Percentiles rank a stretch among this genome's conserved stretches.
These are phyloP conservation scores for Atkinsonella texensis DNA, from an alignment of 2,329 filamentous ascomycete genomes.

Conservation along the genomic window DNA sequence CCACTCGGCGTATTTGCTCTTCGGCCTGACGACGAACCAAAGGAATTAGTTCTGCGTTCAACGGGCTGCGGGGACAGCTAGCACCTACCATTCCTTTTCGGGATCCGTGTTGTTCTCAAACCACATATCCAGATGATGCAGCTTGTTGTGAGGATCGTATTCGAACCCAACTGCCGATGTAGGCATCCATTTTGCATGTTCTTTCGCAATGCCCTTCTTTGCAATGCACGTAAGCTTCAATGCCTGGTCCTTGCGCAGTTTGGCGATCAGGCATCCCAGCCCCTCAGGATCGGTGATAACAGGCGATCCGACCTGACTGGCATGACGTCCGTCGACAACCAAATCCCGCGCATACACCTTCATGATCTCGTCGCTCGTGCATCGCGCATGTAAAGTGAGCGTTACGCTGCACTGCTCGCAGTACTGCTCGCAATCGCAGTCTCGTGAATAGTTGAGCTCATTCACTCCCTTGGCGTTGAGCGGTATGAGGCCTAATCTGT, in stretches of 20 bases:
- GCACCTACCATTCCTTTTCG: conserved; percentile 66
- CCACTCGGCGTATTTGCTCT: conserved; percentile 66
- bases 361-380: conserved; percentile 78
- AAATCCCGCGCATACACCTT: conserved; percentile 89
- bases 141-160: conserved; percentile 95
- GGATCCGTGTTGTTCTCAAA: conserved; percentile 67
- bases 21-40: conserved; percentile 45
- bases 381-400: conserved; percentile 74
- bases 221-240: conserved; percentile 83
- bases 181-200: conserved; percentile 96
- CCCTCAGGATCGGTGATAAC: conserved; percentile 75
- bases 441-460: conserved; percentile 73
- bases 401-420: conserved; percentile 86
- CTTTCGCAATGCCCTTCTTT: conserved; percentile 97
- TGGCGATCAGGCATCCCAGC: conserved; percentile 75
- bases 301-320: conserved; percentile 69
- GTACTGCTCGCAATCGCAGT: conserved; percentile 93
- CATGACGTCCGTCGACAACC: conserved; percentile 55
- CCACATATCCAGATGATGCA: conserved; percentile 88
- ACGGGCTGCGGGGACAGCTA: not conserved
- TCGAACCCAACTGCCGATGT: conserved; percentile 90
- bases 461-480: conserved; percentile 76
- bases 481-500: conserved; percentile 82
- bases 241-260: conserved; percentile 82
- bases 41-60: not conserved